Evolutionary conservation across 2,329 filamentous ascomycete genomes (phyloP).

Genomic region (Claviceps maximensis): DNA sequence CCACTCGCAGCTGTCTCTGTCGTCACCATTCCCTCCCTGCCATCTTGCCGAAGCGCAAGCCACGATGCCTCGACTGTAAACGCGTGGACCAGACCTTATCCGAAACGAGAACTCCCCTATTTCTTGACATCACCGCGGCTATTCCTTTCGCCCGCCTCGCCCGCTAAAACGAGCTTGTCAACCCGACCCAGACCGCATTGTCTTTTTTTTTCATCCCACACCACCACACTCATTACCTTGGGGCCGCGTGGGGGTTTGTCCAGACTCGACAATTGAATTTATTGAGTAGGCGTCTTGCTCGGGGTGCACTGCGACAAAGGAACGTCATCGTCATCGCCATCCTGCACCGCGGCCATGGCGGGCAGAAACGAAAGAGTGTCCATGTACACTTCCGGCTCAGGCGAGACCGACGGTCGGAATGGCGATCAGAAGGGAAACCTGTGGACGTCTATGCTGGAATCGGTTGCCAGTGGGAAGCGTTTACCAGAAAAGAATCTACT

Average conservation of each 20-base stretch:
- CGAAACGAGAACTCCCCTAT: neutral
- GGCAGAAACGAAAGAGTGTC: constrained; percentile 42
- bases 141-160: constrained; percentile 6
- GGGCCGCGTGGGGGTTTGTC: neutral
- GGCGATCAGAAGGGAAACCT: constrained; percentile 74
- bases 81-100: neutral
- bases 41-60: neutral
- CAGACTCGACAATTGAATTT: neutral
- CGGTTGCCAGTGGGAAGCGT: constrained; percentile 77
- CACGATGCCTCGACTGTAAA: constrained; percentile 1
- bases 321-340: neutral
- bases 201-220: neutral
- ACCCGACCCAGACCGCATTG: neutral
- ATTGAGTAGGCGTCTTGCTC: neutral
- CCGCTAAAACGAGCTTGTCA: constrained; percentile 1
- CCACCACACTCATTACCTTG: neutral
- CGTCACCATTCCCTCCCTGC: neutral
- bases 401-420: constrained; percentile 42
- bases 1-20: neutral
- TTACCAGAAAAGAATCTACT: constrained; percentile 86
- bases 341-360: constrained; percentile 26
- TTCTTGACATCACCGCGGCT: constrained; percentile 1
- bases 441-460: constrained; percentile 88
- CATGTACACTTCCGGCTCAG: constrained; percentile 44
- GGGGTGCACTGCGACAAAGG: neutral